Evolutionary conservation across 202 grass and related monocot species (phyloP), one percentile per base, ranked within the genome.

Genomic region (Bolboschoenoplectus hybrid): DNA sequence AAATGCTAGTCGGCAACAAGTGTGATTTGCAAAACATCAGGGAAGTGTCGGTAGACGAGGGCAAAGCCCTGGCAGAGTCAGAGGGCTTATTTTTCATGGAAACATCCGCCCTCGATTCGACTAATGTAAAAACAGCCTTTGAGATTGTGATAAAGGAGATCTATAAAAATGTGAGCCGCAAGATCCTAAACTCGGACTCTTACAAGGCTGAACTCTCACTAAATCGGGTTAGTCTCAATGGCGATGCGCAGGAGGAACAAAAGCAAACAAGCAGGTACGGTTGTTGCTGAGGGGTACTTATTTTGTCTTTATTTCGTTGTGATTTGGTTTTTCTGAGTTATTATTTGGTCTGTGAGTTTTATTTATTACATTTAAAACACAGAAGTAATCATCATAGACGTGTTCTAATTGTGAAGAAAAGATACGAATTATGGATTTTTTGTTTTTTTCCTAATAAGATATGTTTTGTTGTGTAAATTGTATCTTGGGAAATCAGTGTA

Each of bases 31-130:
- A 85, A 14, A 94, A 94, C 52, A 97, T 97, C 78, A 89, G 94
- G 0, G 90, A 92, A 67, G 90, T 97, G 70, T 87, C 94, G 0
- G 82, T 92, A 0, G 92, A 94, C 7, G 94, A 97, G 88, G 94
- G 92, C 14, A 97, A 92, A 89, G 86, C 89, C 8, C 90, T 97
- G 1, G 94, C 94, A 0, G 94, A 97, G 83, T 88, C 92, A 0
- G 92, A 97, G 74, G 92, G 94, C 38, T 47, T 97, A 64, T 97
- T 97, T 90, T 97, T 97, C 68, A 97, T 97, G 90, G 94, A 97
- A 84, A 97, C 94, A 9, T 97, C 94, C 0, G 94, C 94, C 7
- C 87, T 97, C 4, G 92, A 97, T 40, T 89, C 94, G 8, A 97
- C 92, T 1, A 97, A 97, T 46, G 94, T 97, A 45, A 91, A 82